Conservation (phyloP, 164 flowering plant genomes). For the Magnolia officinalis region DNA sequence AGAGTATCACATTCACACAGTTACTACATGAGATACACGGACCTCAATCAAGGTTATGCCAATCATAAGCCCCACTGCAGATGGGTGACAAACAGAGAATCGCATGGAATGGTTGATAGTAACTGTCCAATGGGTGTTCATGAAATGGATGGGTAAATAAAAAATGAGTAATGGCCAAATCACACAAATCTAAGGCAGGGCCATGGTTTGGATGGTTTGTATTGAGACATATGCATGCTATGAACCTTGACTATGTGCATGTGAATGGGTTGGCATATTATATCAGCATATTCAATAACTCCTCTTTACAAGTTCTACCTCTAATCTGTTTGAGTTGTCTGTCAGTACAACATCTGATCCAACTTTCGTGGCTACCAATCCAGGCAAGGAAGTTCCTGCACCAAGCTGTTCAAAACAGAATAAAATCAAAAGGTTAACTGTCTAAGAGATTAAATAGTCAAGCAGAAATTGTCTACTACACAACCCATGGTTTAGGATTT, state of each 20-base stretch:
- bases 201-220: background rate
- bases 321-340: constrained; percentile 51
- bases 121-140: background rate
- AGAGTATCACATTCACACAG: too few species aligned
- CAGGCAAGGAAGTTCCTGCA: constrained; percentile 95
- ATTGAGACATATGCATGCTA: background rate
- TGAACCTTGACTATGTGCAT: background rate
- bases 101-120: background rate
- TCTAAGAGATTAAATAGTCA: background rate
- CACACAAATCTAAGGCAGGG: background rate
- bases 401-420: constrained; percentile 53
- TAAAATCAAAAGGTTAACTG: background rate
- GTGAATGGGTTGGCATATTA: background rate
- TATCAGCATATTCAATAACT: background rate
- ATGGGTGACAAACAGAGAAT: background rate
- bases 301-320: constrained; percentile 38
- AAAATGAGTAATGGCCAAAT: background rate
- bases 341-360: constrained; percentile 76
- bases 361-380: constrained; percentile 82
- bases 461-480: background rate
- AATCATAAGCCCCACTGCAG: background rate
- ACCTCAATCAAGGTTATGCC: too few species aligned
- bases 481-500: background rate
- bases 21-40: too few species aligned
- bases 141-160: too few species aligned